Conservation (phyloP, 305 asterid genomes). For the Lippia alba region DNA sequence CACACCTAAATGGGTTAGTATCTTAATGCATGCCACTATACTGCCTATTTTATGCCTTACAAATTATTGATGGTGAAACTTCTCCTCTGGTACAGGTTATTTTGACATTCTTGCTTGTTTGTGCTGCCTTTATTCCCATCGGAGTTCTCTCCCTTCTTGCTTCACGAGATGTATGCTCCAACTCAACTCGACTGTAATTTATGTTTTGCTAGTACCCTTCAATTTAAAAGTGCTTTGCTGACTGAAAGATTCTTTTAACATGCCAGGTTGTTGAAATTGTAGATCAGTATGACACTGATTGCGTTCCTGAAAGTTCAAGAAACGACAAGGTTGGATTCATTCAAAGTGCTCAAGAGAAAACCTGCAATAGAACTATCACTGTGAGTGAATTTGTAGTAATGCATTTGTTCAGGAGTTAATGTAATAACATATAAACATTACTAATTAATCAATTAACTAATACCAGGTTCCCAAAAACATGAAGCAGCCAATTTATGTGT, state of each 20-base stretch:
- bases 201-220: slow-evolving; percentile 5
- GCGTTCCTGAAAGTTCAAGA: slow-evolving; percentile 58
- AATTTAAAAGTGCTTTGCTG: slow-evolving; percentile 28
- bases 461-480: slow-evolving; percentile 75
- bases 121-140: slow-evolving; percentile 77
- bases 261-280: slow-evolving; percentile 87
- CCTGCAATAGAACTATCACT: slow-evolving; percentile 62
- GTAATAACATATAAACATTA: slow-evolving; percentile 12
- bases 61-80: slow-evolving; percentile 18
- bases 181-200: slow-evolving; percentile 13
- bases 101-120: slow-evolving; percentile 79
- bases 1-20: slow-evolving; percentile 90
- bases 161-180: slow-evolving; percentile 69
- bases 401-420: background rate
- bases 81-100: slow-evolving; percentile 64
- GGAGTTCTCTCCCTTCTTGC: slow-evolving; percentile 87
- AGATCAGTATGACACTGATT: slow-evolving; percentile 73
- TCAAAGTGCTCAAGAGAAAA: slow-evolving; percentile 56
- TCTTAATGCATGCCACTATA: slow-evolving; percentile 8
- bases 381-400: slow-evolving; percentile 45
- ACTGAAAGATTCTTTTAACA: slow-evolving; percentile 31
- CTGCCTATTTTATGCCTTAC: background rate
- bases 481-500: slow-evolving; percentile 82
- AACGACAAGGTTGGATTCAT: slow-evolving; percentile 67
- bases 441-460: slow-evolving; percentile 23